These are phyloP conservation scores for Urtica urens DNA, from an alignment of 306 rosid species.

Conservation along the genomic window DNA sequence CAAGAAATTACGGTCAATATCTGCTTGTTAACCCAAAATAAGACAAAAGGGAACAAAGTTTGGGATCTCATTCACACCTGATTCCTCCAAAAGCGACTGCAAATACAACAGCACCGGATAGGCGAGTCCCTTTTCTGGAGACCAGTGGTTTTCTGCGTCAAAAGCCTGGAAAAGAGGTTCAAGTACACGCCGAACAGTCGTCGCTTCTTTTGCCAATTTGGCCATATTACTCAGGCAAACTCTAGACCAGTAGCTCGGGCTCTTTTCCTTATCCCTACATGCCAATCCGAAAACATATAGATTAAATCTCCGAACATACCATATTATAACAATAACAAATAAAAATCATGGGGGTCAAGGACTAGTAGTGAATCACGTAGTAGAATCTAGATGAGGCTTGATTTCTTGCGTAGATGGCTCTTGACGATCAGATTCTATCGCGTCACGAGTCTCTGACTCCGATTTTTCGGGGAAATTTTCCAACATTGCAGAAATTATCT, in stretches of 20 bases:
- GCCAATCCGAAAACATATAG: background rate
- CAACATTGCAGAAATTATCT: conserved; percentile 78
- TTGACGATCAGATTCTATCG: conserved; percentile 24
- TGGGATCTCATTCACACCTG: conserved; percentile 46
- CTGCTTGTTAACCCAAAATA: no score
- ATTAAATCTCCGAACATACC: no score
- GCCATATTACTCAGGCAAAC: conserved; percentile 72
- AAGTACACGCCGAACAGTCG: conserved; percentile 69
- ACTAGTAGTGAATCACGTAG: conserved; percentile 32
- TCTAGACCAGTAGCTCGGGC: conserved; percentile 83
- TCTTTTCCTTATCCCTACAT: conserved; percentile 48
- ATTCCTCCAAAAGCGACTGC: conserved; percentile 64
- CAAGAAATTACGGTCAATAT: conserved; percentile 8
- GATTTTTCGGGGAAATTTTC: conserved; percentile 50
- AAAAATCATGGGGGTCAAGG: conserved; percentile 4
- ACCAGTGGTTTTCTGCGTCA: conserved; percentile 72
- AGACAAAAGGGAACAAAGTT: background rate
- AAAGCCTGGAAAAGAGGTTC: conserved; percentile 84
- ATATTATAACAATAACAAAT: conserved; percentile 10
- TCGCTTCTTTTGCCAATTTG: conserved; percentile 69
- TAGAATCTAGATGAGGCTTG: conserved; percentile 34
- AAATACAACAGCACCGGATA: conserved; percentile 49
- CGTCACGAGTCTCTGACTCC: conserved; percentile 31
- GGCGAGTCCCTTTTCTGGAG: conserved; percentile 64
- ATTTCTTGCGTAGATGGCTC: conserved; percentile 23